Evolutionary conservation across 805 yeast species (phyloP).

Genomic region (Kuraishia floccosa): DNA sequence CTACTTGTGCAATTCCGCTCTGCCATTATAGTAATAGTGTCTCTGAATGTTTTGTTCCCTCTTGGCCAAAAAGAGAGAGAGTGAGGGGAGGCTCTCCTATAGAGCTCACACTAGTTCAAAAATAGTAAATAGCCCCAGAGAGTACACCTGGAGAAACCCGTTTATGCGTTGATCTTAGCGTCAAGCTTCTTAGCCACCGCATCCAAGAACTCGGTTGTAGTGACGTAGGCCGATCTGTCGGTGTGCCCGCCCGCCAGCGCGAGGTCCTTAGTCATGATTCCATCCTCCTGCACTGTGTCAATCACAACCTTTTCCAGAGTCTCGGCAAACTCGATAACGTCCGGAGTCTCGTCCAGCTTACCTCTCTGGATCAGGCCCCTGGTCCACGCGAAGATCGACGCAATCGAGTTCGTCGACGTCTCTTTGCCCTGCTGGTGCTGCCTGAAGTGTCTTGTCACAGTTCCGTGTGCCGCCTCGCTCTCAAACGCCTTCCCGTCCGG

Average conservation of each 20-base stretch:
- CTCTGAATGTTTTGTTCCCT: too few relatives aligned
- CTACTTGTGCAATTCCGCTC: too few relatives aligned
- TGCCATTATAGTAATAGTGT: too few relatives aligned
- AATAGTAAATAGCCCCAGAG: too few relatives aligned
- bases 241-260: constrained; percentile 86
- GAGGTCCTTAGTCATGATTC: constrained; percentile 92
- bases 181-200: constrained; percentile 63
- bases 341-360: constrained; percentile 75
- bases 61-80: too few relatives aligned
- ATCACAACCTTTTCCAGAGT: constrained; percentile 72
- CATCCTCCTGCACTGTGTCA: constrained; percentile 75
- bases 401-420: constrained; percentile 95
- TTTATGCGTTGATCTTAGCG: constrained; percentile 9
- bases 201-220: constrained; percentile 85
- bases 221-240: constrained; percentile 70
- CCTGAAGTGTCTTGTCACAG: constrained; percentile 95
- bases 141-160: too few relatives aligned
- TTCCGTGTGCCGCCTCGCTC: constrained; percentile 98
- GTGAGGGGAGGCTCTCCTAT: too few relatives aligned
- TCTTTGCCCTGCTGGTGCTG: constrained; percentile 95
- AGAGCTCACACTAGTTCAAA: too few relatives aligned
- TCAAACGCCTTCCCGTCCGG: constrained; percentile 96
- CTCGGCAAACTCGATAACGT: constrained; percentile 71
- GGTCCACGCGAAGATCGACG: constrained; percentile 95
- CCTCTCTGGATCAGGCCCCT: constrained; percentile 93